Evolutionary conservation across 73 alveolate genomes (phyloP).

Genomic region (Effrenium voratum): DNA sequence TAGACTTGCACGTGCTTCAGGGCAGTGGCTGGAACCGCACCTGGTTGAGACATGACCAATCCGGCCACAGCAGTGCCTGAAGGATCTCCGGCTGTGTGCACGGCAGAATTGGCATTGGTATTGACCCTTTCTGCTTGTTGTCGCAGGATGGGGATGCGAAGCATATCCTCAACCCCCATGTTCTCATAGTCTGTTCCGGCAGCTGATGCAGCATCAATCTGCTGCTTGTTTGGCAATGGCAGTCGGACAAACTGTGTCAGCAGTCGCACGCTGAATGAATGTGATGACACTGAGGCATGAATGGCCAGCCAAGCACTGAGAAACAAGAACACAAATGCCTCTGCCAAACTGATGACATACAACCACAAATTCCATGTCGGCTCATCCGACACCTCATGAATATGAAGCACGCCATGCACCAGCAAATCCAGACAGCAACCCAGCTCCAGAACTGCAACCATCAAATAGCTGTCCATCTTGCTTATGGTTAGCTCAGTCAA

Average conservation of each 20-base stretch:
- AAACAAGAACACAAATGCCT: slow-evolving; percentile 84
- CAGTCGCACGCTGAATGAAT: slow-evolving; percentile 73
- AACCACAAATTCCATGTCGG: slow-evolving; percentile 87
- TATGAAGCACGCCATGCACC: slow-evolving; percentile 71
- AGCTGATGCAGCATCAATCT: slow-evolving; percentile 79
- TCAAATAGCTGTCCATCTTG: slow-evolving; percentile 93
- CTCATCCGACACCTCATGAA: slow-evolving; percentile 30
- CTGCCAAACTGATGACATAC: slow-evolving; percentile 43
- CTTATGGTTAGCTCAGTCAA: slow-evolving; percentile 69
- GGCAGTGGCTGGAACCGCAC: not conserved
- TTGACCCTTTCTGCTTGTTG: slow-evolving; percentile 70
- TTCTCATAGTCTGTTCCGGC: slow-evolving; percentile 65
- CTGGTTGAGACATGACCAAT: not conserved
- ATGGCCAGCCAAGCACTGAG: slow-evolving; percentile 92
- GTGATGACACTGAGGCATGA: slow-evolving; percentile 86
- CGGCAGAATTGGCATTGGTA: not conserved
- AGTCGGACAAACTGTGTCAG: slow-evolving; percentile 88
- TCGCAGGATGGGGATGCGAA: slow-evolving; percentile 77
- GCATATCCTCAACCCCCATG: slow-evolving; percentile 83
- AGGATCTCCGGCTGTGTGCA: too few species aligned
- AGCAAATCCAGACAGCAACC: slow-evolving; percentile 75
- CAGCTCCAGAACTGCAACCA: slow-evolving; percentile 72
- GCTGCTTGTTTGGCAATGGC: slow-evolving; percentile 78
- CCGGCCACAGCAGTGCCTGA: not conserved
- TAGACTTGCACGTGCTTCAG: slow-evolving; percentile 76